Base-by-base conservation (phyloP, 768 basidiomycete species). In the Cantharellus cinnabarinus region DNA sequence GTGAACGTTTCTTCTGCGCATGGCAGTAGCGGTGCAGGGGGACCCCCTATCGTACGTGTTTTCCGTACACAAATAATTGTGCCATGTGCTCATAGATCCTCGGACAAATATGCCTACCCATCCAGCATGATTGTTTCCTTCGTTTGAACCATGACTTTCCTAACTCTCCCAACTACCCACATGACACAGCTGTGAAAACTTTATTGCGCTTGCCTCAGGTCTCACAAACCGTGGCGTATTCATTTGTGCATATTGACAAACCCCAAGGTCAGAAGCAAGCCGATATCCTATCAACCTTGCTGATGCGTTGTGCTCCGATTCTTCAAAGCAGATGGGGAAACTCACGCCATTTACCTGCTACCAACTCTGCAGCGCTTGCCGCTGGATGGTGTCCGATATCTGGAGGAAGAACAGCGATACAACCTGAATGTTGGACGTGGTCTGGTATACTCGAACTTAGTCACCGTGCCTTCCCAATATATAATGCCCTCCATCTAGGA, bases 311-410 rank as follows among this genome's bases (percentile, higher is more conserved):
- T 48, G 29, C 29, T 48, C 44, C 10, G 10, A 48, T 48, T 48
- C 44, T 10, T 48, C 29, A 29, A 48, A 48, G 44, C 44, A 85
- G 85, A 85, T 65, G 83, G 83, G 0, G 76, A 80, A 64, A 70
- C 81, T 39, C 72, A 75, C 41, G 75, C 89, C n/a, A 69, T 89
- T 51, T 87, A 77, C 69, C 70, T 86, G 53, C 34, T 62, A 51
- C 77, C 78, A 15, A 42, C 39, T 4, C 74, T 71, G 10, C 77
- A 74, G 35, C 74, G 77, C 2, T 83, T 85, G 66, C 85, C 85
- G 29, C 76, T 73, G 60, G 87, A 90, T 64, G 87, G 87, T 20
- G 74, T 89, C 59, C 79, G 83, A 48, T 90, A 76, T 67, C 79
- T 82, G 63, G 87, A 88, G 60, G 70, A 78, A 58, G 87, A 89